Base-by-base conservation (phyloP, 2,329 filamentous ascomycete genomes). In the Pleochaeta shiraiana region DNA sequence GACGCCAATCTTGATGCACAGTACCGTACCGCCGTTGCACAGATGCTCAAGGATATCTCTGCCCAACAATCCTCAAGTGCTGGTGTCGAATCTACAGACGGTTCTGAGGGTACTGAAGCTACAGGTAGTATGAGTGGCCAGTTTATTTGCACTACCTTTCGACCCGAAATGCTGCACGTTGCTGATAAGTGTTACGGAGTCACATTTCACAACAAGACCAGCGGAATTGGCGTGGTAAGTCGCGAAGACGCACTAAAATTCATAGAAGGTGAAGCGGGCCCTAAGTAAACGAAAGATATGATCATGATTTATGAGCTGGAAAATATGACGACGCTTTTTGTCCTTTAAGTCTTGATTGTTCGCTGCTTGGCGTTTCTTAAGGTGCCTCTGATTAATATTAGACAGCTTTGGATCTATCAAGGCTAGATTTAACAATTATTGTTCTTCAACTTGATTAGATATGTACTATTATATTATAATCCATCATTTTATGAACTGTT, bases 171-270 rank as follows among this genome's bases (percentile, higher is more conserved):
- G 80, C 82, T 98, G 68, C 83, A 87, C 67, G 90, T 97, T 24
- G 93, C 93, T 2, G 91, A 97, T 77, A 95, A 95, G 77, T 96
- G 92, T 76, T 98, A 98, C 74, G 93, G 93, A 67, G 93, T 98
- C 63, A 90, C 88, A 63, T 97, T 92, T 75, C 83, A 84, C 68
- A 92, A 91, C 75, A 97, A 97, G 81, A 95, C 91, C 68, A 95
- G 89, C 77, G 88, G 84, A 45, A 95, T 98, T 71, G 89, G 93
- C 76, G 92, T 92, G 63, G 91, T 96, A 62, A 85, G 83, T 67
- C 83, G 85, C 64, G 89, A 95, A 68, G 88, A 93, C 71, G 93
- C 93, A 31, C 78, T 98, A 69, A 86, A 88, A 72, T 98, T 98
- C 73, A 91, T 98, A 14, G 92, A 97, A 74, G 92, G 90, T 24